Evolutionary conservation across 768 basidiomycete species (phyloP), one percentile per base, ranked within the genome.

Genomic region (Tremella mesenterica): DNA sequence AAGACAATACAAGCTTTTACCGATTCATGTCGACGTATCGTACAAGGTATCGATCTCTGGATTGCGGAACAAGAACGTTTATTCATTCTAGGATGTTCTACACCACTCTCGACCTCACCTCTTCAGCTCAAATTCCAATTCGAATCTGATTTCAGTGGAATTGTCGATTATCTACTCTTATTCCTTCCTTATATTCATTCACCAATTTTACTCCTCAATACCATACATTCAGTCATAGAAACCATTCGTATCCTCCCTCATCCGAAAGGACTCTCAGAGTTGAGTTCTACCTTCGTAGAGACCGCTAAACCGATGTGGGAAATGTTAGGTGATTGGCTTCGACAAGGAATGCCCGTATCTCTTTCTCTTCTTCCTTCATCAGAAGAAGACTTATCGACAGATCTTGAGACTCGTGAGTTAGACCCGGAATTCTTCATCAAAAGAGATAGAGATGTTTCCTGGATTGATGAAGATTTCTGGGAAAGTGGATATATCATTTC

Each of bases 401-500:
- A n/a, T 8, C 50, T 36, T 26, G 57, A 61, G 5, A 54, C 51
- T 5, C 47, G 47, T 3, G 61, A 61, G 30, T 39, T 69, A 14
- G 54, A 61, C n/a, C 21, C 44, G 9, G 67, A 69, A 31, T 69
- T 66, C 57, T 64, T 56, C 28, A 51, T 69, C 33, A 38, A 54
- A 18, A 34, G 62, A 21, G 63, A 69, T 50, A 33, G 57, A 26
- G 67, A 69, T 50, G 65, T 66, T 31, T 56, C 60, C 12, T 69
- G 67, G 67, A 54, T 54, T 3, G 67, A 69, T 38, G 67, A 69
- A 48, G 67, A 69, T 48, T 69, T 69, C 38, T 66, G 63, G 60
- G 64, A 64, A 30, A 46, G 49, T 23, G 65, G 55, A 1, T 69
- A 55, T 39, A 44, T 66, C 14, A 52, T 56, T 0, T 45, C 38